Base-by-base conservation (phyloP, 305 asterid genomes). In the Salvia sclarea region DNA sequence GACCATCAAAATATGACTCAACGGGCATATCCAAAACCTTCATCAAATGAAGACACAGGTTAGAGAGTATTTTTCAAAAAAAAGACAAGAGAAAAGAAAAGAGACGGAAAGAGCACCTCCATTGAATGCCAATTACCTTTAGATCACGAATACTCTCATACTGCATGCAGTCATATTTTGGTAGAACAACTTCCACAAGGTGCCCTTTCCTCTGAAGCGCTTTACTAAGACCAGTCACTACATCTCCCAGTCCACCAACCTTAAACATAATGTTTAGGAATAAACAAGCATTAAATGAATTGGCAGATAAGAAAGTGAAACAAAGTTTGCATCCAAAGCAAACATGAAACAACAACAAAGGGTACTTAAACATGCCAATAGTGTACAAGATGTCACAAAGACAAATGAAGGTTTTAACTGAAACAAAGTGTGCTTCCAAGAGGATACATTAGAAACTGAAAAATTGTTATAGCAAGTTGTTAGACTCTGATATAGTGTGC, bases 181-280 rank as follows among this genome's bases (percentile, higher is more conserved):
- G 99, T 69, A 94, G 81, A 75, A 94, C 61, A 80, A 94, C 75
- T 84, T 94, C 98, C 80, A 91, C 97, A 61, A 89, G 97, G 76
- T 94, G 99, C 47, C 97, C 99, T 77, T 85, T 86, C 87, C 81
- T 88, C 83, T 89, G 98, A 75, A 94, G 84, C 10, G 98, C 98
- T 81, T 89, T 94, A 78, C 99, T 81, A 68, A 94, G 94, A 67
- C 97, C 97, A 72, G 97, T 75, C 78, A 91, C 96, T 66, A 94
- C 99, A 78, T 94, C 99, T 61, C 98, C 99, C 69, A 94, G 71
- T 69, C 99, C 99, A 75, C 99, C 99, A 49, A 94, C 99, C 99
- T 94, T 68, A 65, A 52, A 68, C 21, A 77, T 50, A 16, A 24
- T 10, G 14, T 35, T 59, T 16, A 14, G 18, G 33, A 38, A 37